Evolutionary conservation across 441 rosid genomes (phyloP).

Genomic region (Capsella rubella): DNA sequence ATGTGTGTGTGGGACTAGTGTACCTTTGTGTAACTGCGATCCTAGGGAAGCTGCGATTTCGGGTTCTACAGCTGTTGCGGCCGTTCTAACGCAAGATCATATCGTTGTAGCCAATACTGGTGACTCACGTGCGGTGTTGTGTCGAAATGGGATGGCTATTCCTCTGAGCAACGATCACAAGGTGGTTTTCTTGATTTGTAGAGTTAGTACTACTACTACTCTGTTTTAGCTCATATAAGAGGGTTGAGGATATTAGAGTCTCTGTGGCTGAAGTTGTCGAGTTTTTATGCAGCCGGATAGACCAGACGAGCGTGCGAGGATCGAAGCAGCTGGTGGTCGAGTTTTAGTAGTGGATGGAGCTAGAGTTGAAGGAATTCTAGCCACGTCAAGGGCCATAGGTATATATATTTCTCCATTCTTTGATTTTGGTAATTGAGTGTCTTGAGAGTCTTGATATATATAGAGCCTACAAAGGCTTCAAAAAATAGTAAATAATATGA

Average conservation of each 20-base stretch:
- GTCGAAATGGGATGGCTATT: slow-evolving; percentile 61
- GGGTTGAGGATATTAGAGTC: background rate
- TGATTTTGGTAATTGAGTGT: background rate
- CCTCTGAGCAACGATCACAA: slow-evolving; percentile 78
- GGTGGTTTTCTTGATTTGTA: slow-evolving; percentile 44
- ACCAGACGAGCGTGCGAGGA: slow-evolving; percentile 75
- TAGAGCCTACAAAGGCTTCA: background rate
- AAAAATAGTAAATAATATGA: background rate
- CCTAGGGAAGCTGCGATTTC: slow-evolving; percentile 55
- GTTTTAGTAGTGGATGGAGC: slow-evolving; percentile 63
- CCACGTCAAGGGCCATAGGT: slow-evolving; percentile 93
- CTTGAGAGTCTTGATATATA: background rate
- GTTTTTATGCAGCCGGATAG: slow-evolving; percentile 70
- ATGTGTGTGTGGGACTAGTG: slow-evolving; percentile 54
- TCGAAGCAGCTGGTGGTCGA: slow-evolving; percentile 72
- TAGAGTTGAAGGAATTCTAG: slow-evolving; percentile 84
- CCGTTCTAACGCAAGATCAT: slow-evolving; percentile 55
- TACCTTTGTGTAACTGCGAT: slow-evolving; percentile 50
- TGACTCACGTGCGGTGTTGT: slow-evolving; percentile 86
- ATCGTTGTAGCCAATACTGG: slow-evolving; percentile 80
- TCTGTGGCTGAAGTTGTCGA: background rate
- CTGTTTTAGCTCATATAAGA: background rate
- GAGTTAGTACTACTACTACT: background rate
- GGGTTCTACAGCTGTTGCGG: slow-evolving; percentile 79
- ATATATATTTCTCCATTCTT: background rate